Evolutionary conservation across 2,329 filamentous ascomycete species (phyloP), one percentile per base, ranked within the genome.

Genomic region (Aspergillus spinulosporus): DNA sequence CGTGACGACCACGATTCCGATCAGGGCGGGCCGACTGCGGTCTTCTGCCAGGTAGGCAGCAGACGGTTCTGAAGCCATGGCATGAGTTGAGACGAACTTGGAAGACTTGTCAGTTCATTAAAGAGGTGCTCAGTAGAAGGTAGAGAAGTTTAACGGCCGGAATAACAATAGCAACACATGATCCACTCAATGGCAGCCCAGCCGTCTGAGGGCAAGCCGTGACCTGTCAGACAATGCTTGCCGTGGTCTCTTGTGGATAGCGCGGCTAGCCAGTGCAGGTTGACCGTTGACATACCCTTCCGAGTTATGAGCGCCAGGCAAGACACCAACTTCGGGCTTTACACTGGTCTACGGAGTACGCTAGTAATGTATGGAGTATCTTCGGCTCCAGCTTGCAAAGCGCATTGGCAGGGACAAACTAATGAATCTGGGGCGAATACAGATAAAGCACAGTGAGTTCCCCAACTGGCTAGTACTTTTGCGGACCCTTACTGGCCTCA

Each of bases 1-100:
- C n/a, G 59, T 59, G 6, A 52, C 44, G n/a, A 62, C 47, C 2
- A 36, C 34, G 32, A 64, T 74, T 3, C 76, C 74, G 65, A 54
- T 50, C 9, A 32, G 26, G 3, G 54, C 49, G 12, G 37, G 37
- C 3, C 34, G 48, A 3, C 49, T 45, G 21, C 54, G 49, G 15
- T 56, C 54, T 28, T 52, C 48, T 11, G 43, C 54, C 48, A 56
- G 49, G 32, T 46, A 56, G 28, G 28, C 54, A 3, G 54, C 21
- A 2, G 54, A 11, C 11, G n/a, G 37, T 6, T 32, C 4, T 11
- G 5, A 15, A 36, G 32, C 11, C 34, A 37, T 37, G 34, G 34
- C 34, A 37, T 37, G 34, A 12, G 34, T 12, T 37, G 34, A 12
- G 7, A 34, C 6, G 32, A 34, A 34, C 31, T 34, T 34, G 31